phyloP scores from a whole-genome alignment of 192 early-diverging fungal genomes.

The Rhizophagus clarus region DNA sequence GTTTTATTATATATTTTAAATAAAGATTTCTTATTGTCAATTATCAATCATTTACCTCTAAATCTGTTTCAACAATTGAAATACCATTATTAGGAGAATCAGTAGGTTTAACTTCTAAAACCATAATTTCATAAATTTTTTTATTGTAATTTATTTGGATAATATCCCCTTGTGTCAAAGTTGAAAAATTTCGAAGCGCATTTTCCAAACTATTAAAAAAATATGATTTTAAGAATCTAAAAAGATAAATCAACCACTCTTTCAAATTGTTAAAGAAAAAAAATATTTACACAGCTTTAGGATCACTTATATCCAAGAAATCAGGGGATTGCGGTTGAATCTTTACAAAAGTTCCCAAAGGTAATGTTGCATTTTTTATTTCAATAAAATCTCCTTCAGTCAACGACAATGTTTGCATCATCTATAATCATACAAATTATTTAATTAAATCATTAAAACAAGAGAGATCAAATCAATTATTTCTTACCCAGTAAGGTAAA shows the following conservation, averaged over 20 bases:
- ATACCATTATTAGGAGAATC: conserved; percentile 65
- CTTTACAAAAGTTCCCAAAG: conserved; percentile 87
- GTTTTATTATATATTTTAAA: no score
- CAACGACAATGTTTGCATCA: conserved; percentile 88
- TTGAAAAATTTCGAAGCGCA: conserved; percentile 87
- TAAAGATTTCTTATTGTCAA: not conserved
- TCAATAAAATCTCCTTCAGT: conserved; percentile 77
- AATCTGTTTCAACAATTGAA: conserved; percentile 95
- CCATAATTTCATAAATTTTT: conserved; percentile 82
- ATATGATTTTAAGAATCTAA: no score
- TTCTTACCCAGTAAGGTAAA: conserved; percentile 88
- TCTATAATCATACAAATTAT: conserved; percentile 46
- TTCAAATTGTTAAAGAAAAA: not conserved
- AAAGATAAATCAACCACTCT: no score
- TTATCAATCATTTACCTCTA: conserved; percentile 64
- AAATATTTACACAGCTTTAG: conserved; percentile 82
- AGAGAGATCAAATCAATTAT: not conserved
- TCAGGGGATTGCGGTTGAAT: conserved; percentile 96
- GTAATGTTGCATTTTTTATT: conserved; percentile 76
- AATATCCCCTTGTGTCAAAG: conserved; percentile 89
- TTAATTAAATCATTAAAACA: not conserved
- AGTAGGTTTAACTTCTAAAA: conserved; percentile 85
- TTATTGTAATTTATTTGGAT: conserved; percentile 92
- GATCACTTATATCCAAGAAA: conserved; percentile 97
- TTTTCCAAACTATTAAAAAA: conserved; percentile 75